Conservation (phyloP, 495 filamentous ascomycete genomes). For the Aspergillus sclerotiicarbonarius region DNA sequence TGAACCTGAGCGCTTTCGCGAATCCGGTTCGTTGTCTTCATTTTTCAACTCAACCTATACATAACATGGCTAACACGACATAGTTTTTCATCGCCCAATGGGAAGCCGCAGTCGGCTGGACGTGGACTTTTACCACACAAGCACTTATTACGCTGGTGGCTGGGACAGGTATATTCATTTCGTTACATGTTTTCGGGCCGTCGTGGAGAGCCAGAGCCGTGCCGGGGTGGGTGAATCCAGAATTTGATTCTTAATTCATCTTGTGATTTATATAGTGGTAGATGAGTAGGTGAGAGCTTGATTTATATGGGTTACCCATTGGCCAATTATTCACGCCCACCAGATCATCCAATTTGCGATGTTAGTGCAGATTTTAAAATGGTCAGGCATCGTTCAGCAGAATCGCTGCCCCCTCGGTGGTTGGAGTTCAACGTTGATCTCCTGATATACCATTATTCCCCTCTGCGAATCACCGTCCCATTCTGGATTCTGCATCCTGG, state of each 20-base stretch:
- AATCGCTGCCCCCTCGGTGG: too few relatives aligned
- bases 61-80: constrained; percentile 5
- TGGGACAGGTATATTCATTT: constrained; percentile 38
- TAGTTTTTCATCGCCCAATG: constrained; percentile 59
- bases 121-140: constrained; percentile 57
- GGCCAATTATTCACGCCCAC: too few relatives aligned
- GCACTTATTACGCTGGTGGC: constrained; percentile 48
- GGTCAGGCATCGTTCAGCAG: too few relatives aligned
- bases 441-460: too few relatives aligned
- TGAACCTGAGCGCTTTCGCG: constrained; percentile 54
- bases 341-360: too few relatives aligned
- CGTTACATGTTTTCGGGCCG: constrained; percentile 48
- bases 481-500: too few relatives aligned
- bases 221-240: constrained; percentile 44
- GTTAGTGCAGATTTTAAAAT: too few relatives aligned
- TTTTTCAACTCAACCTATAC: not conserved
- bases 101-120: constrained; percentile 51
- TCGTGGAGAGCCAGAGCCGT: constrained; percentile 27
- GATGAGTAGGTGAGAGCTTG: too few relatives aligned
- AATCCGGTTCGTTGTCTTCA: constrained; percentile 35
- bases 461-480: too few relatives aligned
- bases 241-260: constrained; percentile 32
- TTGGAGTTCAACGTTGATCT: too few relatives aligned
- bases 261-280: too few relatives aligned
- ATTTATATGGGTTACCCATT: too few relatives aligned